Evolutionary conservation across 306 rosid species (phyloP).

Genomic region (Quercus cerris): DNA sequence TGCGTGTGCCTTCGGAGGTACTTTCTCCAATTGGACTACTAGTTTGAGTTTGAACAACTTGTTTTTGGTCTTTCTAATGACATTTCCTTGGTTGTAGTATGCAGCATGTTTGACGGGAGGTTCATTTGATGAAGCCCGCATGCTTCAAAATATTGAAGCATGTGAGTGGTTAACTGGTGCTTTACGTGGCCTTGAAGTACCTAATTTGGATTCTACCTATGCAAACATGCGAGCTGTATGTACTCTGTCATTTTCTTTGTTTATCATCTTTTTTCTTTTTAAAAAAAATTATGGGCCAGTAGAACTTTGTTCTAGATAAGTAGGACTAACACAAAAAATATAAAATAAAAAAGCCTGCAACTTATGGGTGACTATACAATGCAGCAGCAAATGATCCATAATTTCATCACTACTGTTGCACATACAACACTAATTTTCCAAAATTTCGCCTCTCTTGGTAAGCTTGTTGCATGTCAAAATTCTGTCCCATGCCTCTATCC

Average conservation of each 20-base stretch:
- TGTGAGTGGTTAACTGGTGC: conserved; percentile 88
- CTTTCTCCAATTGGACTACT: conserved; percentile 5
- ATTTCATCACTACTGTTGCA: no score
- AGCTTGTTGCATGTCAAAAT: no score
- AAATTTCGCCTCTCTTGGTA: no score
- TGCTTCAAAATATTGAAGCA: conserved; percentile 82
- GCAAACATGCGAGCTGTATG: conserved; percentile 87
- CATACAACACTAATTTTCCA: no score
- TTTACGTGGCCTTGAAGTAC: conserved; percentile 59
- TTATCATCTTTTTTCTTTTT: conserved; percentile 3
- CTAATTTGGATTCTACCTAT: conserved; percentile 65
- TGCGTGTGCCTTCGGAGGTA: conserved; percentile 89
- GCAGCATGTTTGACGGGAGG: conserved; percentile 84
- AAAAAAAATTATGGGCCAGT: conserved; percentile 5
- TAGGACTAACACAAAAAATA: not conserved
- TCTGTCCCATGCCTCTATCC: no score
- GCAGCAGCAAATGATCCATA: no score
- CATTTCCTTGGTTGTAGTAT: conserved; percentile 55
- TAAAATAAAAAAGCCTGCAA: no score
- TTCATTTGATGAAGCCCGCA: conserved; percentile 65
- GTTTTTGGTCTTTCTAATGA: conserved; percentile 26
- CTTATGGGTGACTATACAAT: no score
- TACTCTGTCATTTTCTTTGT: conserved; percentile 24
- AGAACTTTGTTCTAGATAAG: not conserved
- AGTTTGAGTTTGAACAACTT: conserved; percentile 20